These are phyloP conservation scores for Harringtonia aguacate DNA, from an alignment of 2,329 filamentous ascomycete genomes.

Conservation along the genomic window DNA sequence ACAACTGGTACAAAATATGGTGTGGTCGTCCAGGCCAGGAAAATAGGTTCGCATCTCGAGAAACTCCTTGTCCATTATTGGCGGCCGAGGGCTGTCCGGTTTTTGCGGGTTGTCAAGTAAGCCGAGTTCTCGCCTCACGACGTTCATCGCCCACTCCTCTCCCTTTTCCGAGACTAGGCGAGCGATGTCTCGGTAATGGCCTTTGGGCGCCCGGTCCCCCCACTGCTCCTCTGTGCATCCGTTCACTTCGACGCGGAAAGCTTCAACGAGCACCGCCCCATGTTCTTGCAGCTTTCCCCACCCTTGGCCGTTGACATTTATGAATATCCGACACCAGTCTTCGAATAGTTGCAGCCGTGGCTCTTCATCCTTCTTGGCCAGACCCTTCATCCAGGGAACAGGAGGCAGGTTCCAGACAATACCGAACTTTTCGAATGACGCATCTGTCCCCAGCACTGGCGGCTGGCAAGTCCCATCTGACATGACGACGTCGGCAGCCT, in stretches of 20 bases:
- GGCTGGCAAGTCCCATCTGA: too few species aligned
- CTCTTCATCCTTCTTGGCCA: background rate
- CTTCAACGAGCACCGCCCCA: background rate
- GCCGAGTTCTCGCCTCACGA: background rate
- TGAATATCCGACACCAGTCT: background rate
- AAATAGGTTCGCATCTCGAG: constrained; percentile 36
- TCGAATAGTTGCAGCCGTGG: background rate
- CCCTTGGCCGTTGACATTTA: background rate
- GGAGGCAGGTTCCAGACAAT: background rate
- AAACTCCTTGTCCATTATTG: too few species aligned
- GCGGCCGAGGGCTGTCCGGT: too few species aligned
- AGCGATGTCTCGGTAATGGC: background rate
- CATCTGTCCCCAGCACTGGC: background rate
- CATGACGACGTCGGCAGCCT: too few species aligned
- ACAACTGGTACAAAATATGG: constrained; percentile 40
- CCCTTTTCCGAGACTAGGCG: too few species aligned
- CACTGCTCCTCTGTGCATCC: background rate
- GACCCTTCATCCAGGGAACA: background rate
- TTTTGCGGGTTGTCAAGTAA: background rate
- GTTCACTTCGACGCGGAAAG: background rate
- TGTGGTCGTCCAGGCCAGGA: constrained; percentile 31
- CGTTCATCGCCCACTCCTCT: background rate
- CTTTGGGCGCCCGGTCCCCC: background rate
- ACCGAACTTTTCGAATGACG: background rate
- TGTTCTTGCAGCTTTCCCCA: background rate